Evolutionary conservation across 2,329 filamentous ascomycete species (phyloP), one percentile per base, ranked within the genome.

Genomic region (Drechslerella stenobrocha): DNA sequence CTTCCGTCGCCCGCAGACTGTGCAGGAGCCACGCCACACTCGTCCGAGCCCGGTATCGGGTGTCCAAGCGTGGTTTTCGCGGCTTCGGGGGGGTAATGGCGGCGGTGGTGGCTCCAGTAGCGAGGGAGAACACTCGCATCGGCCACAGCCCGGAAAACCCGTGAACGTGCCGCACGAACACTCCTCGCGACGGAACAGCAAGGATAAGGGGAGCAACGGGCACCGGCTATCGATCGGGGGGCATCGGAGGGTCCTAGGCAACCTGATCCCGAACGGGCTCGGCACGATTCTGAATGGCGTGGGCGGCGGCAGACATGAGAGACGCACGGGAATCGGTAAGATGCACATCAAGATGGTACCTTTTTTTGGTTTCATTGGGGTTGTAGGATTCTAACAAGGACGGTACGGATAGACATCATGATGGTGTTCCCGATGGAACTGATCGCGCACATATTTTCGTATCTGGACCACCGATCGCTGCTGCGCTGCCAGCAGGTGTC

Each of bases 341-440:
- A 20, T 5, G 30, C 34, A 37, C 15, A 3, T 15, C 3, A 37
- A 13, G 34, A 13, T 6, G 6, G 13, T 32, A 32, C 6, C 6
- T 13, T 32, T 32, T 32, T 32, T 32, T 32, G 6, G 6, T 32
- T 32, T 32, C 6, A 6, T 32, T 6, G 13, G 13, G 6, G 30
- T 37, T 18, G 13, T 7, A 18, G 13, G 18, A n/a, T 20, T 7
- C 8, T 42, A 5, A 5, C 6, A 20, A 42, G 18, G 3, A 13
- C n/a, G 7, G 37, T 8, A 20, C 4, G 4, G 3, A 9, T 20
- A 78, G 83, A 86, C 73, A 82, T 83, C 18, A 78, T 82, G 30
- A 75, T 76, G 35, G 75, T 77, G 6, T 77, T 87, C 2, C 84
- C 84, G 1, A 76, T 80, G 8, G 85, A 87, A 74, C 77, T 87